Conservation (phyloP, 2,329 filamentous ascomycete genomes). For the Stagonosporopsis chrysanthemi region DNA sequence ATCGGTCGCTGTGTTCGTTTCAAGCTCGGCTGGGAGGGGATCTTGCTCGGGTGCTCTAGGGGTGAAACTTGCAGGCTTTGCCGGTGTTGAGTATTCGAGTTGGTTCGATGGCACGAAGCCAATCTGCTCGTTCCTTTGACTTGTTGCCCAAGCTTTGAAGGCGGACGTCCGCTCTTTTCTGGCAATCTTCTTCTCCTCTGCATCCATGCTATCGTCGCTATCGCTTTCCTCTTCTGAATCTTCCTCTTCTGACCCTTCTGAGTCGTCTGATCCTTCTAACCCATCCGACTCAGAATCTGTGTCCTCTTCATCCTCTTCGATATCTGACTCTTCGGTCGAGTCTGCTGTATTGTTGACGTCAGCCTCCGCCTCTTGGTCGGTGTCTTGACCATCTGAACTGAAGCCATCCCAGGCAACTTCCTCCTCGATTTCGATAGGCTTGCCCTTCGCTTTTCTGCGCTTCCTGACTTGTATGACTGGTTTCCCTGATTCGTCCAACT, state of each 20-base stretch:
- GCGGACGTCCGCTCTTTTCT: slow-evolving; percentile 65
- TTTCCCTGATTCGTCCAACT: slow-evolving; percentile 77
- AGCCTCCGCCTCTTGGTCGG: slow-evolving; percentile 33
- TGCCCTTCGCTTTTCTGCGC: slow-evolving; percentile 64
- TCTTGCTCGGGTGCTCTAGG: slow-evolving; percentile 75
- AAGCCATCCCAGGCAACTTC: slow-evolving; percentile 70
- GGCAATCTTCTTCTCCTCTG: slow-evolving; percentile 49
- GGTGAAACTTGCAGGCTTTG: slow-evolving; percentile 69
- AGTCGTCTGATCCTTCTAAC: slow-evolving; percentile 30
- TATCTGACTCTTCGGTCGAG: slow-evolving; percentile 11
- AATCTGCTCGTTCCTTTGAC: slow-evolving; percentile 83
- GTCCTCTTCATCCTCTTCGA: slow-evolving; percentile 13
- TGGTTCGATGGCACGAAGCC: slow-evolving; percentile 66
- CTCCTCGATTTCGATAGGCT: slow-evolving; percentile 45
- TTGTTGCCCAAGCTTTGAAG: slow-evolving; percentile 93
- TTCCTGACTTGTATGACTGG: slow-evolving; percentile 86
- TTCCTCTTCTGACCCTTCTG: slow-evolving; percentile 47
- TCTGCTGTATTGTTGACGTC: neutral
- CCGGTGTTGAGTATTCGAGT: slow-evolving; percentile 41
- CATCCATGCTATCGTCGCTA: slow-evolving; percentile 42
- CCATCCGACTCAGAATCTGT: slow-evolving; percentile 17
- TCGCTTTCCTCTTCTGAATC: slow-evolving; percentile 44
- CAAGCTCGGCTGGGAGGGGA: slow-evolving; percentile 71
- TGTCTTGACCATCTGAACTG: slow-evolving; percentile 54
- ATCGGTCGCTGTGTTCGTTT: slow-evolving; percentile 63